Evolutionary conservation across 2,329 filamentous ascomycete genomes (phyloP), one percentile per base, ranked within the genome.

Genomic region (Ceratocystiopsis sp.): DNA sequence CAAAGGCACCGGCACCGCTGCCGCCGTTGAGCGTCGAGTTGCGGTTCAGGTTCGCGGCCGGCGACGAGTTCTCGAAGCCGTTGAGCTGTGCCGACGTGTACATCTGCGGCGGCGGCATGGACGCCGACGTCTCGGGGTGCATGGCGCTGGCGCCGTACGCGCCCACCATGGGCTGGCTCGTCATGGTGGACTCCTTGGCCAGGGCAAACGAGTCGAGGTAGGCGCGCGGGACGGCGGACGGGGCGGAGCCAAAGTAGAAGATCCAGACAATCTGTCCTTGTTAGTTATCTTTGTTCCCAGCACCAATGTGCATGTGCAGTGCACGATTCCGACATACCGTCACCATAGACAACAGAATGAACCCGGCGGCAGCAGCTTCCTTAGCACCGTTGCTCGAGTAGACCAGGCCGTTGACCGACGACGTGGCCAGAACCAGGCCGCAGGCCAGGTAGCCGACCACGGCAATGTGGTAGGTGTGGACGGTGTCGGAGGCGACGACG

Each of bases 131-230:
- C 57, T 93, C 84, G 25, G 86, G 86, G 34, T 85, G 82, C 21
- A 21, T 21, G 21, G 21, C 4, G 50, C 73, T 72, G 42, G 67
- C 72, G 52, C 75, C 79, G 53, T 84, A 86, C 49, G 72, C 78
- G 54, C 75, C 79, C 44, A 77, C 80, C 75, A 91, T 75, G 61
- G 80, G 64, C 64, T 78, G 67, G 61, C 82, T 65, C 67, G 76
- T 67, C 62, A 71, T 64, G 75, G 73, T 68, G 0, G 72, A 75
- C 54, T 94, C 87, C 64, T 96, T 96, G 65, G 91, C 77, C 18
- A 95, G 71, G 40, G 91, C 86, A 57, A 95, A 95, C 1, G 89
- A 94, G 63, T 98, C 91, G 53, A 96, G 82, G 59, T 93, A 94
- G 45, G 84, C 80, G 54, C 89, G 83, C 49, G 87, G 84, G 43